phyloP scores from a whole-genome alignment of 352 stramenopile species.

The Phytopythium boreale region DNA sequence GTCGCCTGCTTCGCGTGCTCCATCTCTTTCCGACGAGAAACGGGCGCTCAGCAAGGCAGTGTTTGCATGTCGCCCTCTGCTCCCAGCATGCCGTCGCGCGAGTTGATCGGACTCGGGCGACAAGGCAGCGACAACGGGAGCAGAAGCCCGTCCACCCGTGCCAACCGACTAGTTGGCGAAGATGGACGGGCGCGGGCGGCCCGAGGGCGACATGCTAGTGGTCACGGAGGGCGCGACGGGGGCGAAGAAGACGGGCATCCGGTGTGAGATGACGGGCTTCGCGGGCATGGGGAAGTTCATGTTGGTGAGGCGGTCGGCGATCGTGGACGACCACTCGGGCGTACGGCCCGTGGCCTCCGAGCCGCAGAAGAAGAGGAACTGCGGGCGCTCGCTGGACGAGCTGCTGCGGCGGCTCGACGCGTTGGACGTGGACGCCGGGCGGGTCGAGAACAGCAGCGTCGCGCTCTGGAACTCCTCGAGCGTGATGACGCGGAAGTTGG shows the following conservation, averaged over 20 bases:
- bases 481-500: conserved; percentile 33
- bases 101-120: not conserved
- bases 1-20: not conserved
- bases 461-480: conserved; percentile 36
- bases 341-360: conserved; percentile 25
- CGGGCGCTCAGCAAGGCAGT: not conserved
- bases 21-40: conserved; percentile 31
- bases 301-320: conserved; percentile 20
- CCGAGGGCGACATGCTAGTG: conserved; percentile 15
- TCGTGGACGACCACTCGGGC: conserved; percentile 14
- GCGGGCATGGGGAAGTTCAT: conserved; percentile 21
- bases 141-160: conserved; percentile 8
- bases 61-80: not conserved
- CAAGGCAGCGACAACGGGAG: not conserved
- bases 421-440: conserved; percentile 3
- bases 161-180: conserved; percentile 14
- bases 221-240: conserved; percentile 7
- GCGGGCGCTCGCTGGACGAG: conserved; percentile 41
- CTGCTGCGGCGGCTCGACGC: conserved; percentile 29
- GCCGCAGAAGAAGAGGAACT: conserved; percentile 81
- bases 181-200: conserved; percentile 16
- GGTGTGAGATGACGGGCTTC: conserved; percentile 50
- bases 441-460: conserved; percentile 9
- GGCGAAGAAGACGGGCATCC: conserved; percentile 75
- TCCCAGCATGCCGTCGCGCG: not conserved